phyloP scores from a whole-genome alignment of 441 rosid genomes.

The Adansonia rubrostipa region DNA sequence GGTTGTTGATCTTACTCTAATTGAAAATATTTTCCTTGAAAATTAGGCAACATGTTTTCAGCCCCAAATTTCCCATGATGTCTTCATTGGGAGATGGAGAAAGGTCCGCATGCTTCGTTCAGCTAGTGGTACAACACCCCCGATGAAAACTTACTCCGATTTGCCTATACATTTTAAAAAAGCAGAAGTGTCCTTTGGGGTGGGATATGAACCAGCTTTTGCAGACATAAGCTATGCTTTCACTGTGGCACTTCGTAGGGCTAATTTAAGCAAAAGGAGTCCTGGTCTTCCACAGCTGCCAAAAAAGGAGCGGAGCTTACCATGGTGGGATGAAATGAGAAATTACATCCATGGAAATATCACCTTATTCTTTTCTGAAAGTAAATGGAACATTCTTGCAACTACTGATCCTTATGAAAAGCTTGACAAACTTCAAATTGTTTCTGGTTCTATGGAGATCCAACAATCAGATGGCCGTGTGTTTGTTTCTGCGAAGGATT shows the following conservation, averaged over 20 bases:
- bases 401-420: constrained; percentile 97
- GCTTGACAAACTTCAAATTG: constrained; percentile 82
- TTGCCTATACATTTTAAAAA: constrained; percentile 77
- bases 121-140: constrained; percentile 97
- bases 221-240: constrained; percentile 98
- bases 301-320: constrained; percentile 91
- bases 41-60: constrained; percentile 95
- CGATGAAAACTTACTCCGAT: constrained; percentile 86
- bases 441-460: constrained; percentile 77
- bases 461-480: constrained; percentile 94
- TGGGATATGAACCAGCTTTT: constrained; percentile 95
- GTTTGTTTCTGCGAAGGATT: constrained; percentile 72
- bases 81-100: constrained; percentile 97
- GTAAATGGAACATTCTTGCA: constrained; percentile 80
- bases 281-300: constrained; percentile 60
- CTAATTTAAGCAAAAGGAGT: constrained; percentile 81
- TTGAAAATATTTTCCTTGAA: constrained; percentile 38
- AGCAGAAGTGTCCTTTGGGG: constrained; percentile 89
- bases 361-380: constrained; percentile 69
- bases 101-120: constrained; percentile 94
- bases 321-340: constrained; percentile 99
- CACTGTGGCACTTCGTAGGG: constrained; percentile 98
- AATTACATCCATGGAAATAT: constrained; percentile 87
- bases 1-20: constrained; percentile 8
- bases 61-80: constrained; percentile 92